Evolutionary conservation across 306 rosid genomes (phyloP), one percentile per base, ranked within the genome.

Genomic region (Rosa lucieae): DNA sequence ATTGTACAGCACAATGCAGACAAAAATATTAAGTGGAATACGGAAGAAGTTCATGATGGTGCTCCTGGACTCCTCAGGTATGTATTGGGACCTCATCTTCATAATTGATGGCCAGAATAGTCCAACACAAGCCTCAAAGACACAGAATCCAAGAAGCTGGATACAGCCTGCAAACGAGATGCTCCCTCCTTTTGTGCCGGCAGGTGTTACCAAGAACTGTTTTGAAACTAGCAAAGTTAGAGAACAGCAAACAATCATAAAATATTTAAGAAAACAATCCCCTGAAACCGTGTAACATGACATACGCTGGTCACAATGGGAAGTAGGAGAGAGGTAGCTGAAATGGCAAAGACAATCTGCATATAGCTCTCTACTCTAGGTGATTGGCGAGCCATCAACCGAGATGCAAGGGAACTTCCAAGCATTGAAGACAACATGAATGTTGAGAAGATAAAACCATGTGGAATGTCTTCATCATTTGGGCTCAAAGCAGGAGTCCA

Each of bases 11-110:
- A 96, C 99, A 68, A 96, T 86, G 75, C 99, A 96, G 63, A 96
- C 99, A 47, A 96, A 96, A 48, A 96, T 91, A 87, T 96, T 96
- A 39, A 96, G 97, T 77, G 99, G 99, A 84, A 96, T 96, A 63
- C 99, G 98, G 98, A 96, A 96, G 81, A 96, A 96, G 93, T 96
- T 96, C 99, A 96, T 96, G 91, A 96, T 96, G 82, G 99, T 96
- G 89, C 98, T 96, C 84, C 99, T 88, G 70, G 99, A 93, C 85
- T 96, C 99, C 91, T 96, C 99, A 0, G 99, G 99, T 85, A 96
- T 92, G 88, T 93, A 96, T 75, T 96, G 99, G 65, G 99, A 96
- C 78, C 99, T 96, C 99, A 96, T 91, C 91, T 96, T 96, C 99
- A 96, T 96, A 72, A 96, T 92, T 65, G 99, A 96, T 47, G 99